phyloP scores from a whole-genome alignment of 2,329 filamentous ascomycete genomes.

The Diaporthe longicolla region DNA sequence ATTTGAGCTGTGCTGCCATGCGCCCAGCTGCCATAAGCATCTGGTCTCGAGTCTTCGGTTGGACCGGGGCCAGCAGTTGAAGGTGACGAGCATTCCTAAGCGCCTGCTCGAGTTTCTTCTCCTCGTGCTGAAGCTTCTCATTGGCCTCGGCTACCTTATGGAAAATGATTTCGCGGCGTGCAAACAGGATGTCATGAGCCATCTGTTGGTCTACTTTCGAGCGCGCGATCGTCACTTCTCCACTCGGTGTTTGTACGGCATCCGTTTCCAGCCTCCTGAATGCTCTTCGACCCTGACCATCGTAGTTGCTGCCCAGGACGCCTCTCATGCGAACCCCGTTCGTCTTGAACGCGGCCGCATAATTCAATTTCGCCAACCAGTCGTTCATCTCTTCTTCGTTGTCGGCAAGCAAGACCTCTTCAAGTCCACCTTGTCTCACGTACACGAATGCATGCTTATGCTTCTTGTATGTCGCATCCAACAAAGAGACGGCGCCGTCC shows the following conservation, averaged over 20 bases:
- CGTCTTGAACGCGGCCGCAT: constrained; percentile 93
- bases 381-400: constrained; percentile 94
- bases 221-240: constrained; percentile 80
- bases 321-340: constrained; percentile 92
- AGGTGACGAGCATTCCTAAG: constrained; percentile 92
- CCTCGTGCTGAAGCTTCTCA: constrained; percentile 78
- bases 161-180: constrained; percentile 85
- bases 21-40: constrained; percentile 87
- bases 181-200: constrained; percentile 86
- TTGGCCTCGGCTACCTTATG: constrained; percentile 88
- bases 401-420: constrained; percentile 93
- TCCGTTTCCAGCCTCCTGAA: constrained; percentile 80
- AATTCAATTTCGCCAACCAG: constrained; percentile 96
- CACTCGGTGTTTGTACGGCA: constrained; percentile 77
- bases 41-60: constrained; percentile 89
- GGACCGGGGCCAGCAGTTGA: constrained; percentile 88
- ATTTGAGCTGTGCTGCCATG: constrained; percentile 90
- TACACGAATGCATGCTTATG: constrained; percentile 97
- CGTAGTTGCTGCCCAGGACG: constrained; percentile 86
- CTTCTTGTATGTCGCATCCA: constrained; percentile 90
- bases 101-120: constrained; percentile 85
- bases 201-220: constrained; percentile 85
- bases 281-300: constrained; percentile 81
- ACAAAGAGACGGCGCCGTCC: constrained; percentile 88
- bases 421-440: constrained; percentile 86